Evolutionary conservation across 148 eudicot species (phyloP), one percentile per base, ranked within the genome.

Genomic region (Rhododendron ferrugineum): DNA sequence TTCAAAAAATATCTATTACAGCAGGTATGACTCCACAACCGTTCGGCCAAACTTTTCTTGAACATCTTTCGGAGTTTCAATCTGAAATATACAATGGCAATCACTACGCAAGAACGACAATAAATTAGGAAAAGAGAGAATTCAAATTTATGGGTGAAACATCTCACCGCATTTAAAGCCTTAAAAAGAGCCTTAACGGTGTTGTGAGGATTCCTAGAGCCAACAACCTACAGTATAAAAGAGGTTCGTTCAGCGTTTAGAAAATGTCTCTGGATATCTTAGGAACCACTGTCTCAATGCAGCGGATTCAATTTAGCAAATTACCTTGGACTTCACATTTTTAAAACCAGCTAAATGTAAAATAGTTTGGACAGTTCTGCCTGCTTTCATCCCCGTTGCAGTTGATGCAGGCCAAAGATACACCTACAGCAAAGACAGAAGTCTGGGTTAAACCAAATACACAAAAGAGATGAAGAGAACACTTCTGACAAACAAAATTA

Each of bases 11-110:
- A 5, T 0, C 86, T 78, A 85, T 92, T 87, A 94, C 72, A 97
- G 83, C 84, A 97, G 92, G 87, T 94, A 91, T 14, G 96, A 91
- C 88, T 97, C 99, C 5, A 94, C 99, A 16, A 97, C 99, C 64
- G 96, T 93, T 83, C 99, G 92, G 32, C 99, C 99, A 80, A 96
- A 95, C 90, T 97, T 97, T 92, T 95, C 92, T 85, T 97, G 95
- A 82, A 97, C 94, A 82, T 97, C 99, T 90, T 95, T 95, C 49
- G 98, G 98, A 74, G 95, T 95, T 90, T 97, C 98, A 84, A 97
- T 89, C 98, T 97, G 92, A 36, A 54, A 49, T 74, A 32, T 28
- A 54, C 50, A 49, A 85, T 36, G 54, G 52, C 22, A 37, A 52
- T 7, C 37, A 84, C 30, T 56, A 62, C 60, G 44, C 60, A 30